phyloP scores from a whole-genome alignment of 148 eudicot genomes.

The Rhododendron simsii region DNA sequence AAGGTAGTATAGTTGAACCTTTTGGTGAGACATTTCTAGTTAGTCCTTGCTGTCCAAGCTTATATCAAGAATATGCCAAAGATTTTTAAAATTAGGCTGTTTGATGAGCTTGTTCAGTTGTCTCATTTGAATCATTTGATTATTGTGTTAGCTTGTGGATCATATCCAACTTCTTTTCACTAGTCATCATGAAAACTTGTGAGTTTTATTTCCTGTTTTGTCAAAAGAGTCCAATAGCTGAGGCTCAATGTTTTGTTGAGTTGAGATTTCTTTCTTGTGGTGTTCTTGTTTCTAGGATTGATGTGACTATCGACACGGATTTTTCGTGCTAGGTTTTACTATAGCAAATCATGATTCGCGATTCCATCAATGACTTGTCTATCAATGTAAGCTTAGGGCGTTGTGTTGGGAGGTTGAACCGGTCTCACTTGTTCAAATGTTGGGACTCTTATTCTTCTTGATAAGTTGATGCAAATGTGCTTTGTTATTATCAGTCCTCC shows the following conservation, averaged over 20 bases:
- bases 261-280: neutral
- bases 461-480: conserved; percentile 2
- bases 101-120: neutral
- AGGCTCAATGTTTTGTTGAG: neutral
- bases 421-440: neutral
- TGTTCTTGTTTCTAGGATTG: conserved; percentile 1
- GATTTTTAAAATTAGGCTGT: neutral
- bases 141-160: neutral
- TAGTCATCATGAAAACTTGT: neutral
- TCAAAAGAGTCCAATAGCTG: neutral
- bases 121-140: neutral
- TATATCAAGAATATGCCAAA: neutral
- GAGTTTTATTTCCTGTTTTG: neutral
- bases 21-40: neutral
- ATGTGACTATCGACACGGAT: neutral
- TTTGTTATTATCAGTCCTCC: neutral
- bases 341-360: neutral
- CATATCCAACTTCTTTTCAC: neutral
- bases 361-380: neutral
- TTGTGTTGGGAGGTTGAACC: conserved; percentile 1
- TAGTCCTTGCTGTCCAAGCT: conserved; percentile 3
- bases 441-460: neutral
- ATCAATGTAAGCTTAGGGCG: neutral
- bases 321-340: neutral
- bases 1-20: conserved; percentile 32